A percentile compares a stretch with the other conserved stretches of the same genome.
phyloP scores from a whole-genome alignment of 441 rosid genomes.

The Isatis lusitanica region DNA sequence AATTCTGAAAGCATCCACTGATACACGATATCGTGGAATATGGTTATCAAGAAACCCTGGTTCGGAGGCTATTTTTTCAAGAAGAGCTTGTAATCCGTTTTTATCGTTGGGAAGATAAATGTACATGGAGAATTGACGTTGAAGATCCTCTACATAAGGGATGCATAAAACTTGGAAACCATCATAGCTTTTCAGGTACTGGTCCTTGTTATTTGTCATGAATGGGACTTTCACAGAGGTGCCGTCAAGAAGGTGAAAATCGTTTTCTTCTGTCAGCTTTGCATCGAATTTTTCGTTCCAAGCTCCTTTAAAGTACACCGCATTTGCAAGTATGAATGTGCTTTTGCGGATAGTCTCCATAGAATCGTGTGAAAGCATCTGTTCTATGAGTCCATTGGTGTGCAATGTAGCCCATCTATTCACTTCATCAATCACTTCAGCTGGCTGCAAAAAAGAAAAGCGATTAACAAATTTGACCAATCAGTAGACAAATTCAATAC shows the following conservation, averaged over 20 bases:
- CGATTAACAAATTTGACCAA: neutral
- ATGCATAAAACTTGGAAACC: constrained; percentile 70
- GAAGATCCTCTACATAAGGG: constrained; percentile 56
- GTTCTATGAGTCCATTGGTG: constrained; percentile 59
- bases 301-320: constrained; percentile 74
- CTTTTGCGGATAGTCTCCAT: constrained; percentile 36
- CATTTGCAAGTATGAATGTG: constrained; percentile 64
- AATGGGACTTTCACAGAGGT: constrained; percentile 53
- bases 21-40: constrained; percentile 36
- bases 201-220: constrained; percentile 64
- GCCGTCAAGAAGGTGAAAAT: constrained; percentile 61
- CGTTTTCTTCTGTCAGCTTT: constrained; percentile 46
- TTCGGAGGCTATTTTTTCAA: constrained; percentile 46
- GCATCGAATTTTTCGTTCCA: constrained; percentile 62
- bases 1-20: constrained; percentile 48
- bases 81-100: constrained; percentile 55
- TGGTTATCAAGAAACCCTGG: constrained; percentile 55
- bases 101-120: constrained; percentile 61
- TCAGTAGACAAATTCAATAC: neutral
- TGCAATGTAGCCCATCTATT: constrained; percentile 60
- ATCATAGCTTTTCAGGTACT: constrained; percentile 39
- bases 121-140: constrained; percentile 64
- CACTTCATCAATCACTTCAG: constrained; percentile 51
- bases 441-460: constrained; percentile 49
- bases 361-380: constrained; percentile 55